A percentile compares a stretch with the other conserved stretches of the same genome.
Evolutionary conservation across 2,329 filamentous ascomycete genomes (phyloP).

Genomic region (Exutisphaerella laricina): DNA sequence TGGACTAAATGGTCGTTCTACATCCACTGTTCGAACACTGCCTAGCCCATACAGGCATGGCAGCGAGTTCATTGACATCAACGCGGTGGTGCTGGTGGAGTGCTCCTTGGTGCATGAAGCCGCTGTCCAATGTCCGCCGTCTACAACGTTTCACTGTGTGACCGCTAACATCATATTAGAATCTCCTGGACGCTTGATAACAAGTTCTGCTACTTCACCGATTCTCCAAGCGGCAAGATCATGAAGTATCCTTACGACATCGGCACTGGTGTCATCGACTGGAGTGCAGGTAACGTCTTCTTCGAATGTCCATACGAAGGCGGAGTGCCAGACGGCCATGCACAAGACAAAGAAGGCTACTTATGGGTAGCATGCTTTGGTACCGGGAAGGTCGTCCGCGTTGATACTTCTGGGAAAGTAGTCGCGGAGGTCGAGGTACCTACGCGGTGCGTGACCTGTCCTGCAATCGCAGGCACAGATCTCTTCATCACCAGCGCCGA

Average conservation of each 20-base stretch:
- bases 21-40: no score
- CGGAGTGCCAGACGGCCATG: constrained; percentile 72
- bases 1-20: no score
- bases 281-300: constrained; percentile 64
- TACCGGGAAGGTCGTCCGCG: constrained; percentile 66
- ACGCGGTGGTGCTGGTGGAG: no score
- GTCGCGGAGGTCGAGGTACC: constrained; percentile 71
- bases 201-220: constrained; percentile 67
- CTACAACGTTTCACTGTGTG: no score
- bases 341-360: constrained; percentile 76
- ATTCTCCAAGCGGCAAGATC: constrained; percentile 66
- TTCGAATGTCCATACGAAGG: constrained; percentile 63
- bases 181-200: constrained; percentile 71
- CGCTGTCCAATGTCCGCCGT: no score
- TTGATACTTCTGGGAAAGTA: constrained; percentile 63
- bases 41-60: no score
- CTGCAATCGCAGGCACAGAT: constrained; percentile 67
- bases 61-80: no score
- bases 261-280: constrained; percentile 57
- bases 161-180: constrained; percentile 75
- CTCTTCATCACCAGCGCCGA: constrained; percentile 77
- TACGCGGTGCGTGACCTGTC: constrained; percentile 74
- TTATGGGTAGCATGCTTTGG: constrained; percentile 88
- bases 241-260: constrained; percentile 68
- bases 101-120: no score